Evolutionary conservation across 2,329 filamentous ascomycete species (phyloP).

Genomic region (Colletotrichum sp.): DNA sequence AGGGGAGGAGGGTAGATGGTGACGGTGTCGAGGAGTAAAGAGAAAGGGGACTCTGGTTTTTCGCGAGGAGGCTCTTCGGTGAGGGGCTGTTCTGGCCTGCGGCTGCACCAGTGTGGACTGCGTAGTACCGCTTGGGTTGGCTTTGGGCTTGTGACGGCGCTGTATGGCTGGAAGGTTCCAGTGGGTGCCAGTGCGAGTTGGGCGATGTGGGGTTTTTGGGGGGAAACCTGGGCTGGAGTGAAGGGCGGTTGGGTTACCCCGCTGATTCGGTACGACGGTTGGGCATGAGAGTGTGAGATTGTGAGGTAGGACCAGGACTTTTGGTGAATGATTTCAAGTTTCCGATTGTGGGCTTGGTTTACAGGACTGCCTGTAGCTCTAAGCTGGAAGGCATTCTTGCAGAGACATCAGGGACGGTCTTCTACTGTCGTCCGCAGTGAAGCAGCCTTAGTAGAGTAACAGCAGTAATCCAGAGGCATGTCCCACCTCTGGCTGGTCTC

Average conservation of each 20-base stretch:
- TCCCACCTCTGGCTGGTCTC: too few species aligned
- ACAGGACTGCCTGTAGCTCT: neutral
- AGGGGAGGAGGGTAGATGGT: neutral
- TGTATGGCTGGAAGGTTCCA: slow-evolving; percentile 24
- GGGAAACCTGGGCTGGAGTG: neutral
- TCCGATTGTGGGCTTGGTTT: neutral
- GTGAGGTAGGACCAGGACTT: neutral
- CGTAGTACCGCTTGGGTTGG: neutral
- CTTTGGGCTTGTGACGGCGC: neutral
- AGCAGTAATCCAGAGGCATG: neutral
- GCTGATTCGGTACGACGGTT: neutral
- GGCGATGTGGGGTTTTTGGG: slow-evolving; percentile 2
- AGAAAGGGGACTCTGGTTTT: neutral
- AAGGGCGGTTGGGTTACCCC: slow-evolving; percentile 1
- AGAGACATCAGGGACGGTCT: neutral
- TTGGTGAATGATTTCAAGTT: neutral
- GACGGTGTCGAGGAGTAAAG: neutral
- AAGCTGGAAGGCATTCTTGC: neutral
- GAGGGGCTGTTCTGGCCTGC: neutral
- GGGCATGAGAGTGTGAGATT: neutral
- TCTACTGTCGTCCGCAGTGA: neutral
- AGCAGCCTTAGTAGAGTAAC: neutral
- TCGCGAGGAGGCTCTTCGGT: neutral
- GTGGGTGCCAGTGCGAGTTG: neutral
- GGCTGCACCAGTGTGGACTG: neutral